Evolutionary conservation across 2,329 filamentous ascomycete species (phyloP).

Genomic region (Alternaria infectoria): DNA sequence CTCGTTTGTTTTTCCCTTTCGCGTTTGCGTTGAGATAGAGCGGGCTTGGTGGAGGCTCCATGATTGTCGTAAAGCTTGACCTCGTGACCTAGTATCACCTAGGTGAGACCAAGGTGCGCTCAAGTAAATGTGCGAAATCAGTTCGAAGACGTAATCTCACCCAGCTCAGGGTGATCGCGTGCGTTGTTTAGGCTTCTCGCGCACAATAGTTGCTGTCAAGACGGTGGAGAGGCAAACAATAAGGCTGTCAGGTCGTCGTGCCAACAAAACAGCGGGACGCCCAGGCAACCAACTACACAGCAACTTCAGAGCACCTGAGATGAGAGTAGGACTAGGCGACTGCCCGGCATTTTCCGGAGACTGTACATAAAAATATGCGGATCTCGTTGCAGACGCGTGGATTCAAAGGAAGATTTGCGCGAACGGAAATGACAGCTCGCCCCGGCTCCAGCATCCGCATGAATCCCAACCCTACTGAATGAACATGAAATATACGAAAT

Average conservation of each 20-base stretch:
- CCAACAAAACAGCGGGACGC: not conserved
- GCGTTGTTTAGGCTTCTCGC: not conserved
- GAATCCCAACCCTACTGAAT: not conserved
- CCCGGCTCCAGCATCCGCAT: not conserved
- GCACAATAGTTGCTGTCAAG: not conserved
- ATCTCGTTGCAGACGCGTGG: not conserved
- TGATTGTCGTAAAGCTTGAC: not conserved
- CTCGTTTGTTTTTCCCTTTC: slow-evolving; percentile 31
- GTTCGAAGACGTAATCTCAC: not conserved
- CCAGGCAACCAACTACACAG: not conserved
- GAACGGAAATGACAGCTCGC: not conserved
- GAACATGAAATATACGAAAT: not conserved
- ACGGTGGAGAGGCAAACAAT: not conserved
- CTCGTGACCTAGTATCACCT: not conserved
- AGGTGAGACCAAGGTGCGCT: not conserved
- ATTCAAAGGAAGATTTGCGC: not conserved
- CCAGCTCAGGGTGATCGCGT: not conserved
- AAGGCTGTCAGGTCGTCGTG: not conserved
- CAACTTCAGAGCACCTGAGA: not conserved
- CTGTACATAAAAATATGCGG: not conserved
- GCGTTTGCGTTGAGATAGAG: slow-evolving; percentile 6
- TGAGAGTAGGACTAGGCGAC: not conserved
- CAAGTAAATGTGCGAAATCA: not conserved
- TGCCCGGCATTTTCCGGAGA: not conserved
- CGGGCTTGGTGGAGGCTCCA: slow-evolving; percentile 3